These are phyloP conservation scores for Solanum megistacrolobum DNA, from an alignment of 257 asterid genomes.

Conservation along the genomic window DNA sequence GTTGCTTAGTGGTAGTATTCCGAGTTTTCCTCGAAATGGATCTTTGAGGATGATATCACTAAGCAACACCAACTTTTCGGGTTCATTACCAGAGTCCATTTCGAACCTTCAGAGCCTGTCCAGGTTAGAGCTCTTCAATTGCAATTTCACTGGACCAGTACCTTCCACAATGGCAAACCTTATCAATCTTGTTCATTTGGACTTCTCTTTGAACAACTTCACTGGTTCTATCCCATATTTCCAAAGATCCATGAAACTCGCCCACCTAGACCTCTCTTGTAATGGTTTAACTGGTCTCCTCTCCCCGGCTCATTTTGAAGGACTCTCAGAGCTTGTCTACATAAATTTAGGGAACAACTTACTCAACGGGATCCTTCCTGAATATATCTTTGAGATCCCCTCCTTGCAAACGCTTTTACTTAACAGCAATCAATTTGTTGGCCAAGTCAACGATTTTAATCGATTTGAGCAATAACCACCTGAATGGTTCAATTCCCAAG, in stretches of 20 bases:
- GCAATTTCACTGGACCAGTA: slow-evolving; percentile 19
- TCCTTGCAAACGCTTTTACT: slow-evolving; percentile 20
- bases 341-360: slow-evolving; percentile 12
- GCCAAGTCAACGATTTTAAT: background rate
- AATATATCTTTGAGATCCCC: slow-evolving; percentile 17
- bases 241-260: slow-evolving; percentile 2
- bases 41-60: slow-evolving; percentile 11
- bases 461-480: slow-evolving; percentile 9
- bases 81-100: slow-evolving; percentile 21
- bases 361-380: slow-evolving; percentile 11
- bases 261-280: background rate
- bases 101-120: slow-evolving; percentile 20
- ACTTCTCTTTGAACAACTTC: slow-evolving; percentile 17
- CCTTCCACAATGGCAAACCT: slow-evolving; percentile 21
- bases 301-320: slow-evolving; percentile 11
- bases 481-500: slow-evolving; percentile 18
- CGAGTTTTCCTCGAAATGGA: background rate
- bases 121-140: slow-evolving; percentile 1
- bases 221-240: slow-evolving; percentile 26
- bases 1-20: background rate
- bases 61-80: slow-evolving; percentile 14
- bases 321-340: slow-evolving; percentile 8
- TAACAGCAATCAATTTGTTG: slow-evolving; percentile 19
- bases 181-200: slow-evolving; percentile 10
- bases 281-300: slow-evolving; percentile 21